phyloP scores from a whole-genome alignment of 352 stramenopile genomes.

The Globisporangium cederbergense region DNA sequence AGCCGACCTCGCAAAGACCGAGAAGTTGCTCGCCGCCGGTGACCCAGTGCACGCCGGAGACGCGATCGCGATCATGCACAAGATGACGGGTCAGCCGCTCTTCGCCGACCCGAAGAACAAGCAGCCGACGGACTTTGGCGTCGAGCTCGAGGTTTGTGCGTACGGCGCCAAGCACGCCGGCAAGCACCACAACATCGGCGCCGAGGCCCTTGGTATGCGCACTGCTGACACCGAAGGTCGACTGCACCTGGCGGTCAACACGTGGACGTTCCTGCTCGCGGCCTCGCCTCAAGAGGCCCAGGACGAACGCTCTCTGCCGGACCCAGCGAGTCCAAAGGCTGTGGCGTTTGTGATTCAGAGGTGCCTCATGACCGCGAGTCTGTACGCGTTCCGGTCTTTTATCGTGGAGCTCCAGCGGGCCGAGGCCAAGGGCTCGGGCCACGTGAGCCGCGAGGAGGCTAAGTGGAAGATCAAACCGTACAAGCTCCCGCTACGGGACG shows the following conservation, averaged over 20 bases:
- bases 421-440: conserved; percentile 44
- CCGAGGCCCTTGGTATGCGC: conserved; percentile 50
- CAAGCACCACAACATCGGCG: conserved; percentile 69
- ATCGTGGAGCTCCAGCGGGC: conserved; percentile 35
- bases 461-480: conserved; percentile 60
- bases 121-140: conserved; percentile 74
- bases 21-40: conserved; percentile 67
- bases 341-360: conserved; percentile 50
- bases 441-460: conserved; percentile 62
- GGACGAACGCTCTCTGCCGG: conserved; percentile 43
- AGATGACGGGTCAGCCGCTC: conserved; percentile 80
- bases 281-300: conserved; percentile 29
- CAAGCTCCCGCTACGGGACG: conserved; percentile 55
- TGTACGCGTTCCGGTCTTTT: conserved; percentile 62
- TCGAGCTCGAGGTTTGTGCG: conserved; percentile 72
- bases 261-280: conserved; percentile 65
- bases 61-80: conserved; percentile 63
- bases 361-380: conserved; percentile 47
- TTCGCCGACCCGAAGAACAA: conserved; percentile 48
- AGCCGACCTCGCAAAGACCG: conserved; percentile 53
- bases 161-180: conserved; percentile 40
- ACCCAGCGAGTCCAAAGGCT: conserved; percentile 33
- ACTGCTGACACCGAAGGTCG: conserved; percentile 68
- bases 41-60: conserved; percentile 45
- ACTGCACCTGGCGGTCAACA: conserved; percentile 43